Conservation (phyloP, 2,329 filamentous ascomycete genomes). For the Pseudogymnoascus sp. region DNA sequence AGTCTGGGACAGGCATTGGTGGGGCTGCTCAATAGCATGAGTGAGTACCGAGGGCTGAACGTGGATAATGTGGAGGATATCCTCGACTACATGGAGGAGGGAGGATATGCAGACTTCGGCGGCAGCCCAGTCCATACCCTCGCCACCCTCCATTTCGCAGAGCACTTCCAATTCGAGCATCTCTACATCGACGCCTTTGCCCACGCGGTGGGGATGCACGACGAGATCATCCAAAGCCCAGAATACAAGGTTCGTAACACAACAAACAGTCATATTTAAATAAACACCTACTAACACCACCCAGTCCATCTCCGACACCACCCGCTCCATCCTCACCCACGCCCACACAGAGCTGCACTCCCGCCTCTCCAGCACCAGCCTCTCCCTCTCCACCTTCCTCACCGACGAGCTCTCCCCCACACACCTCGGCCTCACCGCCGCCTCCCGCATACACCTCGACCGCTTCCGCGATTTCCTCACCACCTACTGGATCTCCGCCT, state of each 20-base stretch:
- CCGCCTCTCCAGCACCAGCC: constrained; percentile 48
- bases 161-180: constrained; percentile 52
- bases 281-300: constrained; percentile 13
- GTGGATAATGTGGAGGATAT: constrained; percentile 53
- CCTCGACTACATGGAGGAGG: constrained; percentile 54
- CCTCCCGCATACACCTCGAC: constrained; percentile 58
- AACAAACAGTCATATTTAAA: no score
- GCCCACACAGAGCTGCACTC: constrained; percentile 57
- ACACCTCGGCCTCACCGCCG: constrained; percentile 53
- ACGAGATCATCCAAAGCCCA: constrained; percentile 43
- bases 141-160: constrained; percentile 58
- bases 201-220: constrained; percentile 72
- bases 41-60: constrained; percentile 46
- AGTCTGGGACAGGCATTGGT: constrained; percentile 57
- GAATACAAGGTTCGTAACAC: constrained; percentile 51
- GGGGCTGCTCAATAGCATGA: constrained; percentile 55
- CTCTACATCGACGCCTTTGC: constrained; percentile 66
- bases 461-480: constrained; percentile 62
- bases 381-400: constrained; percentile 57
- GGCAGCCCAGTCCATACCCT: constrained; percentile 60
- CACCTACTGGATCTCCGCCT: constrained; percentile 54
- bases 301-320: constrained; percentile 42
- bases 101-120: constrained; percentile 60
- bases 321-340: constrained; percentile 56
- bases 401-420: constrained; percentile 60